These are phyloP conservation scores for Aspergillus quadricinctus DNA, from an alignment of 2,329 filamentous ascomycete genomes.

Conservation along the genomic window DNA sequence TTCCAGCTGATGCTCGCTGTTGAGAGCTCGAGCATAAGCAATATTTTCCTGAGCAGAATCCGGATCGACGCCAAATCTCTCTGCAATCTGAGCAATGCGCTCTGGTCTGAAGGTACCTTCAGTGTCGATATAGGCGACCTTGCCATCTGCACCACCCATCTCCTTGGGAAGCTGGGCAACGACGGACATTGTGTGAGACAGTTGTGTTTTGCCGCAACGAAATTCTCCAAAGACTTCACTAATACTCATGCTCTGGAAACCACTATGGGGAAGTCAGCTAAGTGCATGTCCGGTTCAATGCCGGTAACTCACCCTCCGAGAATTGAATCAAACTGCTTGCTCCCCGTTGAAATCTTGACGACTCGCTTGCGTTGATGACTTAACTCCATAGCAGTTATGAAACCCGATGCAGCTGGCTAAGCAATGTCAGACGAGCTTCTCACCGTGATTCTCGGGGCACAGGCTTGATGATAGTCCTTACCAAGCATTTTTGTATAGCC, in stretches of 20 bases:
- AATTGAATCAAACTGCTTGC: conserved; percentile 62
- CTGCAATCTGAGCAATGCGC: conserved; percentile 62
- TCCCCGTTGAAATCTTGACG: conserved; percentile 64
- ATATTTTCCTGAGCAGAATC: conserved; percentile 63
- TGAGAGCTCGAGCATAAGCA: conserved; percentile 59
- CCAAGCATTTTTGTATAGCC: conserved; percentile 58
- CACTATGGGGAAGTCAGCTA: conserved; percentile 37
- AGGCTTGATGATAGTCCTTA: conserved; percentile 23
- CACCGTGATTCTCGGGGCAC: no score
- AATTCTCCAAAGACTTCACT: conserved; percentile 49
- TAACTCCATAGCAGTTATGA: conserved; percentile 63
- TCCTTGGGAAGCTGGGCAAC: conserved; percentile 54
- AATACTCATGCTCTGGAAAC: conserved; percentile 67
- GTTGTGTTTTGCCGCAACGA: conserved; percentile 63
- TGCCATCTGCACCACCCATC: conserved; percentile 63
- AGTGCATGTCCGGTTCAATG: neutral
- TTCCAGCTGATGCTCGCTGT: conserved; percentile 64
- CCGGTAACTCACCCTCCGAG: conserved; percentile 52
- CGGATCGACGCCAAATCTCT: conserved; percentile 59
- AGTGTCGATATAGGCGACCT: conserved; percentile 65
- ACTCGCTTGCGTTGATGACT: conserved; percentile 60
- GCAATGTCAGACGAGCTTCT: neutral
- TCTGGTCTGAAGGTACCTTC: conserved; percentile 65
- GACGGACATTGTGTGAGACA: conserved; percentile 66
- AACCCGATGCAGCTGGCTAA: conserved; percentile 56